Evolutionary conservation across 192 early-diverging fungal genomes (phyloP), one percentile per base, ranked within the genome.

Genomic region (Coemansia sp.): DNA sequence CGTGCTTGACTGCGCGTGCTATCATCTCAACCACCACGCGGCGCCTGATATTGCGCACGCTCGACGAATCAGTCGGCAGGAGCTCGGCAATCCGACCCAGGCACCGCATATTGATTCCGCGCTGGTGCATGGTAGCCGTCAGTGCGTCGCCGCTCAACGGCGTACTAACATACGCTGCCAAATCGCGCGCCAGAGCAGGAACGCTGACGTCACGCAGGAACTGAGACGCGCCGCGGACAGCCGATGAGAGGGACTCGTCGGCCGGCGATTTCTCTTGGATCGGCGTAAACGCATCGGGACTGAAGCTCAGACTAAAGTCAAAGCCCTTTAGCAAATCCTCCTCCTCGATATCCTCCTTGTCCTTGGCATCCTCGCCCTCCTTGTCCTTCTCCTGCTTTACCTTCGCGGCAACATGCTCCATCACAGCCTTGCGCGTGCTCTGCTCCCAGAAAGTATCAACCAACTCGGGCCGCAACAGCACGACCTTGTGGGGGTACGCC

Each of bases 61-160:
- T 66, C 6, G 73, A 71, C 29, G 49, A 60, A 5, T 73, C 70
- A 20, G 62, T 52, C 8, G 93, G 86, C 38, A 96, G 82, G 24
- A 92, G 67, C 43, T 81, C 63, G 20, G 89, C 89, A 5, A 97
- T 86, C 50, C 81, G 87, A 10, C 96, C 97, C 24, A 99, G 87
- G 72, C 97, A 98, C 36, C 97, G 90, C 94, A 98, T 97, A 81
- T 98, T 97, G 83, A 99, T 91, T 69, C 97, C 97, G 43, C 94
- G 94, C 52, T 89, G 91, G 81, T 99, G 97, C 87, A 99, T 90
- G 6, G 89, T 84, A 65, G 84, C 86, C 12, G 90, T 90, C n/a
- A 99, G 83, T 15, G 88, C 84, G 47, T 87, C 87, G 47, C 92
- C 90, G 80, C 95, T 94, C 20, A 84, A 62, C 29, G 96, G 97